These are phyloP conservation scores for Platanthera guangdongensis DNA, from an alignment of 106 monocot genomes.

Conservation along the genomic window DNA sequence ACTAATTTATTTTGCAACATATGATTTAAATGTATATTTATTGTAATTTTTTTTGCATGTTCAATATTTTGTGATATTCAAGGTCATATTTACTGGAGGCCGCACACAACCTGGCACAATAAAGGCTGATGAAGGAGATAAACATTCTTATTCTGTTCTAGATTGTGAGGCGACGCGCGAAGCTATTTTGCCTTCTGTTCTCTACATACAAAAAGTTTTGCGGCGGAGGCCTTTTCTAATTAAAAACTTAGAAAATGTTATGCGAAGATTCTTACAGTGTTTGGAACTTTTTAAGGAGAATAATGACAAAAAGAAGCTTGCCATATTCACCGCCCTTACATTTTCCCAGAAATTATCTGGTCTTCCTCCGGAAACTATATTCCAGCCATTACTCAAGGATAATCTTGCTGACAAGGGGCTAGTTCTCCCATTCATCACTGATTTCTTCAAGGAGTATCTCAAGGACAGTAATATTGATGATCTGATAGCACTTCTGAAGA, in stretches of 20 bases:
- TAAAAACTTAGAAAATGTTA: constrained; percentile 95
- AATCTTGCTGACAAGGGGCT: constrained; percentile 94
- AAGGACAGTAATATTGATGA: constrained; percentile 85
- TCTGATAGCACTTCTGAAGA: constrained; percentile 77
- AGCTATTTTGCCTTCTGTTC: constrained; percentile 80
- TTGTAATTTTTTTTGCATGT: background rate
- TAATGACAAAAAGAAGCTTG: constrained; percentile 64
- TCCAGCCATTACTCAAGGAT: constrained; percentile 91
- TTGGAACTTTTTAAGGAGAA: constrained; percentile 68
- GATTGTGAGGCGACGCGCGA: constrained; percentile 84
- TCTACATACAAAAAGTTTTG: constrained; percentile 86
- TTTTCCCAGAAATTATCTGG: constrained; percentile 97
- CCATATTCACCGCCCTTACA: constrained; percentile 90
- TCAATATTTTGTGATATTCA: constrained; percentile 10
- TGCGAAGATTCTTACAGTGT: constrained; percentile 70
- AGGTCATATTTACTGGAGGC: constrained; percentile 94
- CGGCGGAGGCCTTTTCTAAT: constrained; percentile 89
- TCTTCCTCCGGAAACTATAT: constrained; percentile 88
- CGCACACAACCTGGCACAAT: constrained; percentile 94
- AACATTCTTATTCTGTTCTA: constrained; percentile 65
- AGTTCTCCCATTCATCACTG: constrained; percentile 90
- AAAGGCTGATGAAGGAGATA: constrained; percentile 90
- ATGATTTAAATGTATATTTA: background rate
- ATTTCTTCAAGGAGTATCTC: constrained; percentile 85
- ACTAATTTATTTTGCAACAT: background rate